Percentiles rank a stretch among this genome's conserved stretches.
These are phyloP conservation scores for Plenodomus tracheiphilus DNA, from an alignment of 2,329 filamentous ascomycete species.

Conservation along the genomic window DNA sequence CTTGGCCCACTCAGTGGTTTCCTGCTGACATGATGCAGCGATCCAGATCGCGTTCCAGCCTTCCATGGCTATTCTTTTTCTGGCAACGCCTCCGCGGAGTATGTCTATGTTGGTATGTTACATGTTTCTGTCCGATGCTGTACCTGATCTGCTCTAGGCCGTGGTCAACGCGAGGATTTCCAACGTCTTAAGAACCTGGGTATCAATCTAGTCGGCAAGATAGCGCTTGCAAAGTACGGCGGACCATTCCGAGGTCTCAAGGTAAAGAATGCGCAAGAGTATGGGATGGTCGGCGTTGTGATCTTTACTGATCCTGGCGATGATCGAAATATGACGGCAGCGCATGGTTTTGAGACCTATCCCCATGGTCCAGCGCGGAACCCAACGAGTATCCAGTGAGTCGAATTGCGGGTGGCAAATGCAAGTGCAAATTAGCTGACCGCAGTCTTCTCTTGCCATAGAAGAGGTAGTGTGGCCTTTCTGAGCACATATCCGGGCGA, in stretches of 20 bases:
- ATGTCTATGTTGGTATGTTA: constrained; percentile 48
- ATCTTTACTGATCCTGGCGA: constrained; percentile 51
- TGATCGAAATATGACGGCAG: constrained; percentile 42
- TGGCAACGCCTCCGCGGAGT: constrained; percentile 51
- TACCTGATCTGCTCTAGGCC: constrained; percentile 2
- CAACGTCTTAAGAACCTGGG: constrained; percentile 44
- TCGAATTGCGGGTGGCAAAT: neutral
- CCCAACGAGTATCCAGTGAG: constrained; percentile 46
- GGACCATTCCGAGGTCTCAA: constrained; percentile 52
- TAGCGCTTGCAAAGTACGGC: constrained; percentile 51
- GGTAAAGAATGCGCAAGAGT: constrained; percentile 51
- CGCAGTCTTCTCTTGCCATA: neutral
- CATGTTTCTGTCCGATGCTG: neutral
- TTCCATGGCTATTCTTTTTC: constrained; percentile 54
- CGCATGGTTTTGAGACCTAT: constrained; percentile 39
- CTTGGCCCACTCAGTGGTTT: too few relatives aligned
- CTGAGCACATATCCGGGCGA: constrained; percentile 58
- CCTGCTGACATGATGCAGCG: neutral
- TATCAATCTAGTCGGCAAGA: constrained; percentile 51
- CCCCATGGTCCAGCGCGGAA: constrained; percentile 36
- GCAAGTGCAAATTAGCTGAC: neutral
- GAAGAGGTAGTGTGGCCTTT: constrained; percentile 57
- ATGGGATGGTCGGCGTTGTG: constrained; percentile 49
- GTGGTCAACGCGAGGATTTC: constrained; percentile 48
- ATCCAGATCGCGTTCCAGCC: constrained; percentile 45